A percentile compares a stretch with the other conserved stretches of the same genome.
These are phyloP conservation scores for Auxenochlorella protothecoides DNA, from an alignment of 139 green algal genomes.

Conservation along the genomic window DNA sequence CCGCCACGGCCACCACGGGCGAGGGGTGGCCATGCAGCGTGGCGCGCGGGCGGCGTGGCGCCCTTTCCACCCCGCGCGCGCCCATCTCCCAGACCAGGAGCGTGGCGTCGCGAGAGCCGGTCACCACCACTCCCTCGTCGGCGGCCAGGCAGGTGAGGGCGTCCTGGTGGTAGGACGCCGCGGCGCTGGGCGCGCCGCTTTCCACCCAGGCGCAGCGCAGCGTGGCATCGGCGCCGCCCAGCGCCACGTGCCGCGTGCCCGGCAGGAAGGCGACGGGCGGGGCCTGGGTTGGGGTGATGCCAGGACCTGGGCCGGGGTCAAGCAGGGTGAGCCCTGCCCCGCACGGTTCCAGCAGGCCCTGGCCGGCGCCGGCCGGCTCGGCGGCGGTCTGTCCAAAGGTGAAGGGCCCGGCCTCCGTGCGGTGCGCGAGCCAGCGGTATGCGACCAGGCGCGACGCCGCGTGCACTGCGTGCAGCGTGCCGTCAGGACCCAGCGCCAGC, in stretches of 20 bases:
- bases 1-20: conserved; percentile 37
- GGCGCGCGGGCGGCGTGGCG: conserved; percentile 13
- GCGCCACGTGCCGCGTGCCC: too few species aligned
- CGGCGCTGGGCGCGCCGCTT: too few species aligned
- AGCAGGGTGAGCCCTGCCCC: conserved; percentile 12
- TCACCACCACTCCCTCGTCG: conserved; percentile 26
- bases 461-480: neutral
- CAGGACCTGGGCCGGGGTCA: neutral
- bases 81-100: conserved; percentile 47
- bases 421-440: conserved; percentile 8
- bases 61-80: too few species aligned
- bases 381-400: conserved; percentile 26
- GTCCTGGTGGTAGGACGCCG: conserved; percentile 40
- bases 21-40: conserved; percentile 48
- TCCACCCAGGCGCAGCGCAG: too few species aligned
- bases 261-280: too few species aligned
- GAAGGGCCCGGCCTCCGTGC: conserved; percentile 19
- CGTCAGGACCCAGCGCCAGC: neutral
- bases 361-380: conserved; percentile 3
- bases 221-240: too few species aligned
- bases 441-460: too few species aligned
- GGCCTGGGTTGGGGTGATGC: too few species aligned
- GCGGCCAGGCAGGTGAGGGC: conserved; percentile 28
- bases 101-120: conserved; percentile 44
- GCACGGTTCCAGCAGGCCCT: conserved; percentile 8